Conservation (phyloP, 148 eudicot genomes). For the Heliamphora exappendiculata region DNA sequence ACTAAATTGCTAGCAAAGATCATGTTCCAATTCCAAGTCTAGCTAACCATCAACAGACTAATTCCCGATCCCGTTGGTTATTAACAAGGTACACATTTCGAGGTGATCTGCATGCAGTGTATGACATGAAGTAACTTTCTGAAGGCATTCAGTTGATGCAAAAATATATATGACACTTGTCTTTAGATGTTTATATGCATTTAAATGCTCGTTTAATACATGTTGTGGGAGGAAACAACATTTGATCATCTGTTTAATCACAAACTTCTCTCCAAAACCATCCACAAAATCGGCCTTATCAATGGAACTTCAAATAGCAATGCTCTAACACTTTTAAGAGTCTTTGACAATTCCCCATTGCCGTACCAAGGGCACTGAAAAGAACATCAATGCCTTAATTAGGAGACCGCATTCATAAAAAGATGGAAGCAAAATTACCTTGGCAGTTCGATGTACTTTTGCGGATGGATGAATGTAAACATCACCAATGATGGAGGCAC, state of each 20-base stretch:
- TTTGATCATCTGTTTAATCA: not conserved
- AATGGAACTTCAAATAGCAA: not conserved
- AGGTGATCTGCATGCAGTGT: not conserved
- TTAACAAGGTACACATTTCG: not conserved
- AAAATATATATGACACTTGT: not conserved
- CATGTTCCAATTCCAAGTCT: not conserved
- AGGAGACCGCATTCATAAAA: not conserved
- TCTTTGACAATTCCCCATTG: not conserved
- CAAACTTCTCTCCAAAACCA: not conserved
- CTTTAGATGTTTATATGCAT: not conserved
- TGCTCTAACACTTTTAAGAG: not conserved
- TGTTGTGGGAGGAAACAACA: not conserved
- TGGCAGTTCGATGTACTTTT: slow-evolving; percentile 52
- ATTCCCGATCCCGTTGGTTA: not conserved
- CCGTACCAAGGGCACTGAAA: not conserved
- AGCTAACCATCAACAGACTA: not conserved
- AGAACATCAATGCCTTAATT: not conserved
- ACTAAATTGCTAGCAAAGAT: not conserved
- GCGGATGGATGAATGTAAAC: slow-evolving; percentile 66
- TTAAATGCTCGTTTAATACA: not conserved
- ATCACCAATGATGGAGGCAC: slow-evolving; percentile 51
- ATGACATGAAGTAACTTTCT: not conserved
- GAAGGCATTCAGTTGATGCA: not conserved
- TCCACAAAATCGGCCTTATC: not conserved
- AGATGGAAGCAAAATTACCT: slow-evolving; percentile 25